Evolutionary conservation across 225 moss, liverwort and hornwort genomes (phyloP).

Genomic region (Rhytidiadelphus loreus): DNA sequence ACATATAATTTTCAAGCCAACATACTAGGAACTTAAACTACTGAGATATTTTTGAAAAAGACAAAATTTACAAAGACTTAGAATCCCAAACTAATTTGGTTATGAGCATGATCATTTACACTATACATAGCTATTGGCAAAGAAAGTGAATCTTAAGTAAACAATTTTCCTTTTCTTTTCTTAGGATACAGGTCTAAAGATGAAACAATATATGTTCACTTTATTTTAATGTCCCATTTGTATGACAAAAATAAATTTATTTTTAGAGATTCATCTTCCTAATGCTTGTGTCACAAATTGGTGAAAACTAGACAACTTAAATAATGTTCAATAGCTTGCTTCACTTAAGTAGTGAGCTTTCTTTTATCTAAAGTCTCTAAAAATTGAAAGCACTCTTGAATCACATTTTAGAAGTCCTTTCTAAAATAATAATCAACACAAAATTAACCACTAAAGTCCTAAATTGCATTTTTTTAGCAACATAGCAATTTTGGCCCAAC

Average conservation of each 20-base stretch:
- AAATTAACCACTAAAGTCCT: no score
- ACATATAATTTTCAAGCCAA: no score
- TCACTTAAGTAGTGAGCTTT: slow-evolving; percentile 50
- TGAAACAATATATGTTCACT: background rate
- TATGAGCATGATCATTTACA: background rate
- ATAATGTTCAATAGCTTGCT: slow-evolving; percentile 1
- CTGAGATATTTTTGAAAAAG: no score
- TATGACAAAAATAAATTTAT: background rate
- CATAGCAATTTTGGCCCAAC: no score
- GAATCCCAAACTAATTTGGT: background rate
- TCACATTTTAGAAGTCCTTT: slow-evolving; percentile 75
- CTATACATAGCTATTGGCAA: background rate
- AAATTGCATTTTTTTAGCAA: no score
- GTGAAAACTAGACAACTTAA: background rate
- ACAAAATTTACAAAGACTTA: no score
- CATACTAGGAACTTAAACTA: no score
- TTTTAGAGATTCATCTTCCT: background rate
- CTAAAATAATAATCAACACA: slow-evolving; percentile 6
- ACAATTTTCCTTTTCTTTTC: background rate
- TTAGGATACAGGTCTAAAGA: background rate
- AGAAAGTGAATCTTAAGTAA: background rate
- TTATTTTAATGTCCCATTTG: background rate
- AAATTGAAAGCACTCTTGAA: slow-evolving; percentile 63
- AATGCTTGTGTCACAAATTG: background rate
- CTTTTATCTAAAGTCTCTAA: slow-evolving; percentile 44